These are phyloP conservation scores for Nematodospora anomalae DNA, from an alignment of 1,139 yeast genomes.

Conservation along the genomic window DNA sequence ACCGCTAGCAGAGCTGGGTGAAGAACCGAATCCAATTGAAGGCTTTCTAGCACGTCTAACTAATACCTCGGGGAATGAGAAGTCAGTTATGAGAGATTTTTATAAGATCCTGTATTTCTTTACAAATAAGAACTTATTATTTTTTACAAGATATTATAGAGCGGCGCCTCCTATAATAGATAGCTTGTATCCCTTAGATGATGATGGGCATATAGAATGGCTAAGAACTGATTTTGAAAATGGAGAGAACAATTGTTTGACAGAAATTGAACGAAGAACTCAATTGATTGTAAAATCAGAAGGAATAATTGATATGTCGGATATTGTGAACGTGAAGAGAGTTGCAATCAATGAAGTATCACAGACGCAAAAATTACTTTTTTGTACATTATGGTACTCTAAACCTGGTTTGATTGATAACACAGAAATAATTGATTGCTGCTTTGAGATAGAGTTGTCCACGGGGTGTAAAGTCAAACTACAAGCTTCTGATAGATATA, in stretches of 20 bases:
- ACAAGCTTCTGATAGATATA: constrained; percentile 51
- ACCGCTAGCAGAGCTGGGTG: constrained; percentile 12
- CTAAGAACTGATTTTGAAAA: constrained; percentile 47
- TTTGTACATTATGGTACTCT: constrained; percentile 47
- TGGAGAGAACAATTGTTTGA: constrained; percentile 57
- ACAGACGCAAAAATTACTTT: constrained; percentile 36
- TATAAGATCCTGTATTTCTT: constrained; percentile 62
- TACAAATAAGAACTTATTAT: constrained; percentile 60
- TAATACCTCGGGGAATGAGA: constrained; percentile 48
- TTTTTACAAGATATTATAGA: constrained; percentile 54
- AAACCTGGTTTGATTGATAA: constrained; percentile 24
- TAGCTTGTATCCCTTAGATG: constrained; percentile 32
- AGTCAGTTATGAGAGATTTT: constrained; percentile 43
- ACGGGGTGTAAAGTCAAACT: constrained; percentile 52
- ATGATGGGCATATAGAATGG: constrained; percentile 61
- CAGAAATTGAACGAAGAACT: constrained; percentile 64
- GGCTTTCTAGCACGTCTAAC: constrained; percentile 70
- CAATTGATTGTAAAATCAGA: constrained; percentile 57
- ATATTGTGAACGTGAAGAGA: constrained; percentile 40
- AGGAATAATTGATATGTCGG: constrained; percentile 60
- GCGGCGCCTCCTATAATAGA: constrained; percentile 52
- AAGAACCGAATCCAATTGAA: constrained; percentile 61
- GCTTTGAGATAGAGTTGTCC: constrained; percentile 52
- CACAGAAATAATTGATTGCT: constrained; percentile 37
- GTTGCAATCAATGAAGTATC: constrained; percentile 28